phyloP scores from a whole-genome alignment of 139 green algal genomes.

The Chlamydomonas incerta region DNA sequence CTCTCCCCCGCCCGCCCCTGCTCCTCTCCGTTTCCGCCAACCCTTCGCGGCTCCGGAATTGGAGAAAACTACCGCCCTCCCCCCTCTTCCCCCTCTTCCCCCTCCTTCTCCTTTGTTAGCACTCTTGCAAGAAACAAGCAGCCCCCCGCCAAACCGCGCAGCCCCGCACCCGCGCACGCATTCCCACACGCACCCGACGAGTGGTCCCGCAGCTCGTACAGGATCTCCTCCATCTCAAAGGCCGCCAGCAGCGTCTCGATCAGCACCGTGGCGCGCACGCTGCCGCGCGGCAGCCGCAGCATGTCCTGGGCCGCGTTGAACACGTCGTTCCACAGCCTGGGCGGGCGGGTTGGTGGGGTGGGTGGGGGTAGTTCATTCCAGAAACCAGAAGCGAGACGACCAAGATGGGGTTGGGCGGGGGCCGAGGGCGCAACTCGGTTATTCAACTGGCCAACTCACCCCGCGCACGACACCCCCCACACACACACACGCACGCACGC shows the following conservation, averaged over 20 bases:
- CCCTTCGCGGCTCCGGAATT: no score
- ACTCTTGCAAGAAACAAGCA: no score
- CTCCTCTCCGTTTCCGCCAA: no score
- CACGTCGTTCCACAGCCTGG: conserved; percentile 81
- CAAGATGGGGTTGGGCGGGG: no score
- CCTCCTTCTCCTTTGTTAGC: no score
- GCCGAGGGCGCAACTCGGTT: no score
- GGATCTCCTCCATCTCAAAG: conserved; percentile 96
- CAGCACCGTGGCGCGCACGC: conserved; percentile 86
- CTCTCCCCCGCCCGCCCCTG: no score
- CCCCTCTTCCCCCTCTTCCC: background rate
- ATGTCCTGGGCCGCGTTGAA: conserved; percentile 76
- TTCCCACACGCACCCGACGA: conserved; percentile 50
- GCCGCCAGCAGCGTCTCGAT: conserved; percentile 92
- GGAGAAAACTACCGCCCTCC: no score
- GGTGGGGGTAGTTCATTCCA: background rate
- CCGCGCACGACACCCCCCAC: background rate
- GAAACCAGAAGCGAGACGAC: no score
- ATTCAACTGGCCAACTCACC: background rate
- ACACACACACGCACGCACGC: background rate
- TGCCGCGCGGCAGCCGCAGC: conserved; percentile 76
- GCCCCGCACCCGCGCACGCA: background rate
- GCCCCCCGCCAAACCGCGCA: no score
- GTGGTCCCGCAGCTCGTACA: conserved; percentile 91
- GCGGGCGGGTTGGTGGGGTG: background rate